Base-by-base conservation (phyloP, 768 basidiomycete genomes). In the Hysterangium stoloniferum region DNA sequence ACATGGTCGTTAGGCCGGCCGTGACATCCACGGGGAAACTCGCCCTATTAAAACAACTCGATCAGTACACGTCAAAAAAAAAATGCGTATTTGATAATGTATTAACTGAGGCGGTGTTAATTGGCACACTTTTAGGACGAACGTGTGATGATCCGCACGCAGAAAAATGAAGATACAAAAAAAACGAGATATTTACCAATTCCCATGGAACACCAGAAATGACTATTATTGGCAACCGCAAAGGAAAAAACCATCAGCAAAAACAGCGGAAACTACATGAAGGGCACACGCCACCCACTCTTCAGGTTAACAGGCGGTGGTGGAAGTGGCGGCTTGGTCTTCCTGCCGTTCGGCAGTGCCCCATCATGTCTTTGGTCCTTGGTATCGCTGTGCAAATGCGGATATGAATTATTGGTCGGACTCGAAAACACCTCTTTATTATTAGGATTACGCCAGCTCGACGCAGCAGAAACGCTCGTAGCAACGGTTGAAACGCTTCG, bases 201-300 rank as follows among this genome's bases (percentile, higher is more conserved):
- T 82, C 83, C 82, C 82, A 84, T 48, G 87, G 86, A 56, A 87
- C 73, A 64, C 86, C 86, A 54, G 71, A 73, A 76, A 89, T 79
- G 60, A 81, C 89, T 91, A 51, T 42, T 32, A 44, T 42, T 45
- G 32, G 40, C 56, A 32, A 52, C 53, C 22, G 22, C 48, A 27
- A 50, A 55, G 31, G 54, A 52, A 25, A 46, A 24, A 40, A 54
- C 41, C 57, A 36, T 52, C 53, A 22, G 24, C 49, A 28, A 50
- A 54, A 28, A 55, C 52, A 22, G 31, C 20, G 28, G 8, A 24
- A 22, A 35, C 40, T 34, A 40, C 50, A 54, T 37, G 31, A 31
- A 47, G 20, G 48, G 24, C 6, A 42, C 48, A 32, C 47, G 36
- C 52, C 44, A 77, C 84, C 66, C 61, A 91, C 89, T 71, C 76